phyloP scores from a whole-genome alignment of 1,139 yeast genomes.

The Yamadazyma spencermartinsiae region DNA sequence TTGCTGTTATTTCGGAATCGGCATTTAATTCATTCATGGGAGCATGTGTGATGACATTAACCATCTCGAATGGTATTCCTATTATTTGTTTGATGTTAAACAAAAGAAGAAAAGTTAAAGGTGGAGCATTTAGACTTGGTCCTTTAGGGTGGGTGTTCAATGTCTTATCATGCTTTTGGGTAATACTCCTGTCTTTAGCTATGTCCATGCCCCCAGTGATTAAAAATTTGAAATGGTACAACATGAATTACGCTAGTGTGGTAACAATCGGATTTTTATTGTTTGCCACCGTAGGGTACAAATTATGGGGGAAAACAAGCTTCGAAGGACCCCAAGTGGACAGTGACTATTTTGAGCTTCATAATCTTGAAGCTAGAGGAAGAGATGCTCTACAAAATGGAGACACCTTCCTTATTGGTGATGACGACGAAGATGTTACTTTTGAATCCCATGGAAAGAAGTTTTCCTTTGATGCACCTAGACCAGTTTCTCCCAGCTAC shows the following conservation, averaged over 20 bases:
- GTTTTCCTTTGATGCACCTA: conserved; percentile 11
- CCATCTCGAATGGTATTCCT: conserved; percentile 78
- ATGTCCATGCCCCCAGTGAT: conserved; percentile 75
- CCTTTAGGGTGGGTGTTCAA: conserved; percentile 68
- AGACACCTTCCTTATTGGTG: conserved; percentile 10
- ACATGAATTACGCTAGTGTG: conserved; percentile 75
- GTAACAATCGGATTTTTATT: conserved; percentile 54
- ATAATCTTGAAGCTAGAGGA: conserved; percentile 26
- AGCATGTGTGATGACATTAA: conserved; percentile 76
- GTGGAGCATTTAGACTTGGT: conserved; percentile 69
- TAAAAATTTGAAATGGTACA: conserved; percentile 53
- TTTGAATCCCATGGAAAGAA: conserved; percentile 11
- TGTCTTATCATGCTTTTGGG: conserved; percentile 60
- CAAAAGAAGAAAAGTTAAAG: conserved; percentile 61
- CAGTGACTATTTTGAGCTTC: conserved; percentile 46
- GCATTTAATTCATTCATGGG: conserved; percentile 88
- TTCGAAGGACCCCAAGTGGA: conserved; percentile 70
- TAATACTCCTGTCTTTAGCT: conserved; percentile 57
- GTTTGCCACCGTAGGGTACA: conserved; percentile 52
- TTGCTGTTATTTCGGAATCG: conserved; percentile 68
- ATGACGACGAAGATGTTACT: conserved; percentile 15
- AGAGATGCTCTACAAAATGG: conserved; percentile 10
- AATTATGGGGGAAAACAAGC: conserved; percentile 57
- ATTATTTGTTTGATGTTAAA: conserved; percentile 62
- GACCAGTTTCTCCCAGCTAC: conserved; percentile 13